Evolutionary conservation across 2,329 filamentous ascomycete genomes (phyloP).

Genomic region (Ascochyta viciae-villosae): DNA sequence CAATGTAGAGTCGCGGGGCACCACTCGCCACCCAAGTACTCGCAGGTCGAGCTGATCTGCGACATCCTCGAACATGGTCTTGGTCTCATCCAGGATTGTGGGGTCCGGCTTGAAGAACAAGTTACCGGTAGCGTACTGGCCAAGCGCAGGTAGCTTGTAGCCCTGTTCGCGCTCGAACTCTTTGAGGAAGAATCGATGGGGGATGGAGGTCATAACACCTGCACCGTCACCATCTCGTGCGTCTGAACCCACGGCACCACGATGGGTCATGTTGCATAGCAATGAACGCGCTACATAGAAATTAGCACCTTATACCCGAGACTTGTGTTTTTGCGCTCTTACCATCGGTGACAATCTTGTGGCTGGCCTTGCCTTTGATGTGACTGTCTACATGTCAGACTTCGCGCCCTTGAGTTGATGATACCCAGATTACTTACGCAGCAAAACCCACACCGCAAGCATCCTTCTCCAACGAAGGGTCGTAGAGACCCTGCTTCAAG

Average conservation of each 20-base stretch:
- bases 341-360: slow-evolving; percentile 99
- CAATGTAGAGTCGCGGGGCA: slow-evolving; percentile 90
- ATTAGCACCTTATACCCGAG: slow-evolving; percentile 36
- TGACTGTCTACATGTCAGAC: slow-evolving; percentile 65
- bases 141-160: slow-evolving; percentile 83
- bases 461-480: slow-evolving; percentile 97
- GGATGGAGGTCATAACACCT: slow-evolving; percentile 99
- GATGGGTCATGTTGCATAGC: slow-evolving; percentile 99
- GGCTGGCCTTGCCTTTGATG: slow-evolving; percentile 95
- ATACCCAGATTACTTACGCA: slow-evolving; percentile 68
- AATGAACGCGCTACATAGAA: slow-evolving; percentile 76
- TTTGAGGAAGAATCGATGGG: slow-evolving; percentile 98
- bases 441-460: slow-evolving; percentile 99
- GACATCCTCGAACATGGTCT: slow-evolving; percentile 91
- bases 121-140: slow-evolving; percentile 97
- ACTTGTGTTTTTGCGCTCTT: slow-evolving; percentile 46
- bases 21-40: slow-evolving; percentile 94
- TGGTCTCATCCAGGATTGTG: slow-evolving; percentile 87
- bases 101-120: slow-evolving; percentile 98
- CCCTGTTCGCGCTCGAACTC: slow-evolving; percentile 93
- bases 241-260: slow-evolving; percentile 96
- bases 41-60: slow-evolving; percentile 86
- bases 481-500: slow-evolving; percentile 98
- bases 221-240: slow-evolving; percentile 97
- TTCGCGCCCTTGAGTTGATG: neutral